Base-by-base conservation (phyloP, 2,329 filamentous ascomycete genomes). In the Berkeleyomyces basicola region DNA sequence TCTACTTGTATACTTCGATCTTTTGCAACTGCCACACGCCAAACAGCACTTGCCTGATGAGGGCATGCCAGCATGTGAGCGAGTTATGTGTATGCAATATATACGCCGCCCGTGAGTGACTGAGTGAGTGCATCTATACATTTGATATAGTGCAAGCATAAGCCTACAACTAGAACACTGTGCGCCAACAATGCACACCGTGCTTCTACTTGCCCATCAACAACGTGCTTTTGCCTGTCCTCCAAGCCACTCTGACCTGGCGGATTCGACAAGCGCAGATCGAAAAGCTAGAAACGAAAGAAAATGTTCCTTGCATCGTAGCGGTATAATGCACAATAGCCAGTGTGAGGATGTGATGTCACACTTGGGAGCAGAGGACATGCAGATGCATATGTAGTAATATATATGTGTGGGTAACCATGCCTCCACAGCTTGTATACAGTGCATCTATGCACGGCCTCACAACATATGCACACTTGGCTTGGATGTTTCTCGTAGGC, bases 301-400 rank as follows among this genome's bases (percentile, higher is more conserved):
- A 6, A 33, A 59, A 16, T 59, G 57, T 59, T 59, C 57, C 51
- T 55, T 55, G 51, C 51, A 55, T 55, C 51, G 33, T 3, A n/a
- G 43, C 11, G 11, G 43, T 23, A n/a, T n/a, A 14, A n/a, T 46
- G 43, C 4, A 16, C 43, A 46, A 43, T 23, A 2, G 43, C 43
- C 14, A 16, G 43, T 46, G 43, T n/a, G 43, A n/a, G 43, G 43
- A 11, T n/a, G 43, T n/a, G 42, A 46, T 46, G 16, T 46, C 43
- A 46, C 43, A 46, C 16, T 11, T 46, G 7, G 11, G 3, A n/a
- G 4, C 4, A n/a, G 14, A 46, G 49, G 23, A 14, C 31, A 31
- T 53, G 16, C n/a, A 3, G 7, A 55, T 37, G 9, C 23, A 51
- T 23, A 31, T 51, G 31, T 23, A 23, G 7, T 4, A 1, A 33